These are phyloP conservation scores for Micromonas pusilla DNA, from an alignment of 139 green algal species.

Conservation along the genomic window DNA sequence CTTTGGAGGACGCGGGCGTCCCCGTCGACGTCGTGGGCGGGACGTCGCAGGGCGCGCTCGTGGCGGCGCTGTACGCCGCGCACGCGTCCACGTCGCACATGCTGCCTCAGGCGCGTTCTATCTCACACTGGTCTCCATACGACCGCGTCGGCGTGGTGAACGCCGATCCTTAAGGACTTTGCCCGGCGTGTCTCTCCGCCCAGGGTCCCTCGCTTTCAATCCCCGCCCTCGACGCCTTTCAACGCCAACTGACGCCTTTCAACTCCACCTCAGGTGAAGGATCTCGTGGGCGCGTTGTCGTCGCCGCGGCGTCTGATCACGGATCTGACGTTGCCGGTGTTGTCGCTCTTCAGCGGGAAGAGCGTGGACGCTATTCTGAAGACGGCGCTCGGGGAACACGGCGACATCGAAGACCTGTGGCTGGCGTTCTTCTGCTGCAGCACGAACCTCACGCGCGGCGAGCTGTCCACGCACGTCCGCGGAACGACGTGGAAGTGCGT, in stretches of 20 bases:
- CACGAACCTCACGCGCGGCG: constrained; percentile 60
- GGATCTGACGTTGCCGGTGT: constrained; percentile 68
- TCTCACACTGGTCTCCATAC: too few species aligned
- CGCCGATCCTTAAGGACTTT: too few species aligned
- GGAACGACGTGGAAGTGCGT: constrained; percentile 45
- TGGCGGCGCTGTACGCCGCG: constrained; percentile 65
- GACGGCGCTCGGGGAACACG: constrained; percentile 36
- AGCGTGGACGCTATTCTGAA: constrained; percentile 49
- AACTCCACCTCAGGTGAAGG: constrained; percentile 35
- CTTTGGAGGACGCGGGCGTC: constrained; percentile 60
- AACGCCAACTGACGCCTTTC: too few species aligned
- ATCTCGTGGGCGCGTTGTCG: constrained; percentile 54
- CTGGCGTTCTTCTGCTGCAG: constrained; percentile 68
- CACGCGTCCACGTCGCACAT: constrained; percentile 44
- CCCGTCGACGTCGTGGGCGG: constrained; percentile 66
- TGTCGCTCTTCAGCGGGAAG: constrained; percentile 58
- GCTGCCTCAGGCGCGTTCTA: constrained; percentile 24
- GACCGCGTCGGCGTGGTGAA: too few species aligned
- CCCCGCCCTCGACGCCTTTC: too few species aligned
- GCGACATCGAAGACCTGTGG: constrained; percentile 72
- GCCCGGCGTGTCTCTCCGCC: too few species aligned
- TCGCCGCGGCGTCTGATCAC: constrained; percentile 54
- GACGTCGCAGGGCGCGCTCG: constrained; percentile 70
- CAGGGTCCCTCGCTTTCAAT: too few species aligned
- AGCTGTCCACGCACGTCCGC: constrained; percentile 46